phyloP scores from a whole-genome alignment of 768 basidiomycete species.

The Rhodocollybia butyracea region DNA sequence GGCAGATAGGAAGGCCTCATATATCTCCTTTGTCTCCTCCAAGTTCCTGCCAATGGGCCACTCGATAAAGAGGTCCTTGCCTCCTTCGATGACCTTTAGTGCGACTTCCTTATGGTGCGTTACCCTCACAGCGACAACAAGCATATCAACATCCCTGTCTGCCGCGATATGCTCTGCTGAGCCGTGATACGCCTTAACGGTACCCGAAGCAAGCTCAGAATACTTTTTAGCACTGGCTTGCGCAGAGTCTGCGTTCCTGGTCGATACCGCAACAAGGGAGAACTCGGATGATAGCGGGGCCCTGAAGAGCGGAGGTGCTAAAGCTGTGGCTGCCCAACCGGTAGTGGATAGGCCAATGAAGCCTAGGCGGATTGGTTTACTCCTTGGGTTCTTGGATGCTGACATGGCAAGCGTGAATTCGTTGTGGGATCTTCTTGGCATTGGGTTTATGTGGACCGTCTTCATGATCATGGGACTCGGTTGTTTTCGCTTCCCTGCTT shows the following conservation, averaged over 20 bases:
- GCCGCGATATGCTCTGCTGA: slow-evolving; percentile 23
- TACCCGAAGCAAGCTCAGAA: slow-evolving; percentile 7
- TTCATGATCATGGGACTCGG: too few species aligned
- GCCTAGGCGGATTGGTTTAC: slow-evolving; percentile 22
- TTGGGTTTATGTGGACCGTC: too few species aligned
- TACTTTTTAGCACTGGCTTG: slow-evolving; percentile 28
- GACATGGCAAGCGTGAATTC: too few species aligned
- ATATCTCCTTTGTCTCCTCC: slow-evolving; percentile 30
- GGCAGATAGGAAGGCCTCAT: slow-evolving; percentile 25
- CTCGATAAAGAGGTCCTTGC: slow-evolving; percentile 37
- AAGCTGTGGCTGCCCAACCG: slow-evolving; percentile 28
- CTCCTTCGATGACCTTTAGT: slow-evolving; percentile 30
- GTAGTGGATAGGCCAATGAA: slow-evolving; percentile 30
- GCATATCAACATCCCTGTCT: slow-evolving; percentile 35
- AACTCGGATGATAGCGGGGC: slow-evolving; percentile 16
- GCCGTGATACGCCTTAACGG: slow-evolving; percentile 32
- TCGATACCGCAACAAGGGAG: slow-evolving; percentile 31
- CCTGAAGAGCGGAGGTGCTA: slow-evolving; percentile 22
- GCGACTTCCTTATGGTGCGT: slow-evolving; percentile 25
- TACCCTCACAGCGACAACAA: slow-evolving; percentile 32
- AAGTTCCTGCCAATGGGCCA: slow-evolving; percentile 33
- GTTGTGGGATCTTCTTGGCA: too few species aligned
- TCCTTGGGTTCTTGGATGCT: too few species aligned
- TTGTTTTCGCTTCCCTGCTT: too few species aligned
- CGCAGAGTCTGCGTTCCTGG: slow-evolving; percentile 27